Percentiles rank a stretch among this genome's conserved stretches.
phyloP scores from a whole-genome alignment of 179 eudicot genomes.

The Silene noctiflora region DNA sequence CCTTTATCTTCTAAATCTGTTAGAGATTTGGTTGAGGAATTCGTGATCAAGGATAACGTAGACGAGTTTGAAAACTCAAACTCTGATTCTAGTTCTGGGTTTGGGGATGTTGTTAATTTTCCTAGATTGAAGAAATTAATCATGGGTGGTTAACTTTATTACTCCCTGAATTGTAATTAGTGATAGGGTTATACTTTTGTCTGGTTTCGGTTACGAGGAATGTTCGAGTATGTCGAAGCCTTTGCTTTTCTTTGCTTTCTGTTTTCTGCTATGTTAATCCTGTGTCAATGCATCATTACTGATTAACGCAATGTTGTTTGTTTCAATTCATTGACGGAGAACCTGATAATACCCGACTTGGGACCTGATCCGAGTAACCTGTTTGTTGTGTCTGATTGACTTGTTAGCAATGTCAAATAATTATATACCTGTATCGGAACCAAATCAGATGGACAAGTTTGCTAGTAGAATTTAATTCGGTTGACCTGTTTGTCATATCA shows the following conservation, averaged over 20 bases:
- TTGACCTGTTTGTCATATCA: too few species aligned
- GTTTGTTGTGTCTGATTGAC: too few species aligned
- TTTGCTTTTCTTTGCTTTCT: neutral
- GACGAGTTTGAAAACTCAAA: conserved; percentile 5
- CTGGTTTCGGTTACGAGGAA: neutral
- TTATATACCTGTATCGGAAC: too few species aligned
- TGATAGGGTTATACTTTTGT: neutral
- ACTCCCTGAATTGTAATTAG: neutral
- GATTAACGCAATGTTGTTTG: too few species aligned
- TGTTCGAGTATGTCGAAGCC: neutral
- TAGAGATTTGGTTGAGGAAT: conserved; percentile 52
- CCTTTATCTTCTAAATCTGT: conserved; percentile 60
- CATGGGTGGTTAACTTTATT: conserved; percentile 19
- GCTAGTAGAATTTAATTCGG: too few species aligned
- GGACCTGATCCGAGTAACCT: too few species aligned
- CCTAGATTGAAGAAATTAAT: conserved; percentile 46
- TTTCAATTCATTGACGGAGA: too few species aligned
- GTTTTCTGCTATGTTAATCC: neutral
- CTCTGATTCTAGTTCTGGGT: neutral
- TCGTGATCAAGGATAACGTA: conserved; percentile 24
- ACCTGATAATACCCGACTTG: too few species aligned
- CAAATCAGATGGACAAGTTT: too few species aligned
- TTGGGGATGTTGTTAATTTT: conserved; percentile 18
- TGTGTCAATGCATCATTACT: neutral
- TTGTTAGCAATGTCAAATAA: too few species aligned